Base-by-base conservation (phyloP, 176 grass and related monocot genomes). In the Cenchrus americanus region DNA sequence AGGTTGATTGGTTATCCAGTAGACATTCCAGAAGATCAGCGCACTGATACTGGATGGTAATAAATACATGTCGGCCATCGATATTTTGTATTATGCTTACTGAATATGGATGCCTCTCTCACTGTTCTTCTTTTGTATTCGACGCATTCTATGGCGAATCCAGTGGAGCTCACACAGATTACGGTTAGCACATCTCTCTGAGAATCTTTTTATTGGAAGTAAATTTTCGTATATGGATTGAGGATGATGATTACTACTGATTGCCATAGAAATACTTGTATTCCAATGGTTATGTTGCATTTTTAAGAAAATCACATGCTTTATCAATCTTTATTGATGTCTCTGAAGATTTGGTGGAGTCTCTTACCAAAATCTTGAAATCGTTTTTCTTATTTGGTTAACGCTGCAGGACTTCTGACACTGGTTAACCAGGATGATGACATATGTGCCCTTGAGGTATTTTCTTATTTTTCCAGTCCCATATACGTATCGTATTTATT, bases 131-230 rank as follows among this genome's bases (percentile, higher is more conserved):
- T 62, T 82, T 49, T 86, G 46, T 30, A n/a, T 75, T 50, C 7
- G 58, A 44, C 82, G 59, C 10, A n/a, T 76, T 81, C 23, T 73
- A 58, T 41, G 55, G 81, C 14, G 30, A 82, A 90, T 90, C 32
- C 89, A 98, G 96, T 57, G 96, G 96, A 80, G 93, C 91, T 83
- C 96, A 98, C 63, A 98, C 96, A 40, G 96, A 98, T 84, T 98
- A 98, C 71, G 96, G 96, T 98, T 68, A 85, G 92, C 79, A 88
- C 75, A 40, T 77, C 6, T 88, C 17, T 24, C 70, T 26, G 1
- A 69, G 4, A 69, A 6, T 52, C 34, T 47, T 48, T 76, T 59
- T 8, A 15, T 69, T 66, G 22, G 10, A 54, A 80, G 15, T 65
- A 75, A 4, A 53, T 4, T 80, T 24, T 19, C 3, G 2, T 73